Evolutionary conservation across 306 rosid genomes (phyloP).

Genomic region (Rosa rugosa): DNA sequence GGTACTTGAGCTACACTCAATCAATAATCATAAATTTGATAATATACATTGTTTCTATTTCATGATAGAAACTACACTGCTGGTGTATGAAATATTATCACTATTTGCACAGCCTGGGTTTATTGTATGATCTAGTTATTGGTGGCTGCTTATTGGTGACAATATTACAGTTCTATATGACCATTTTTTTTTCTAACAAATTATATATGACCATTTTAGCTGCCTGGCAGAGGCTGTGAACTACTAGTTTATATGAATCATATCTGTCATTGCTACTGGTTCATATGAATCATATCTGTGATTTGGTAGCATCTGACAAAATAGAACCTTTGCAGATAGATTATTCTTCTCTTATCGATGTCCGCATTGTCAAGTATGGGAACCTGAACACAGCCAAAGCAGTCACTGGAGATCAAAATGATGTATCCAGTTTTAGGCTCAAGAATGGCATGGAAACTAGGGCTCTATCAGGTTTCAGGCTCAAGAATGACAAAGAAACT

Average conservation of each 20-base stretch:
- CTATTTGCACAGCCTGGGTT: background rate
- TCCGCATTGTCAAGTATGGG: slow-evolving; percentile 42
- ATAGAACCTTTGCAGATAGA: slow-evolving; percentile 41
- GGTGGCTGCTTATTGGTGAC: background rate
- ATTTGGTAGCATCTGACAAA: slow-evolving; percentile 29
- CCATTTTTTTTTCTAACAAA: background rate
- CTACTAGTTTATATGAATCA: background rate
- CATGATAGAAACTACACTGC: background rate
- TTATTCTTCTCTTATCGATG: slow-evolving; percentile 49
- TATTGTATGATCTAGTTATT: slow-evolving; percentile 1
- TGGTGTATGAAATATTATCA: background rate
- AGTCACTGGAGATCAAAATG: slow-evolving; percentile 16
- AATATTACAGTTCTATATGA: background rate
- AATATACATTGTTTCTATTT: background rate
- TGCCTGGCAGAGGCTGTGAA: slow-evolving; percentile 6
- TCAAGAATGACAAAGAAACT: slow-evolving; percentile 26
- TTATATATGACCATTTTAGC: background rate
- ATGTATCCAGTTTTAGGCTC: slow-evolving; percentile 28
- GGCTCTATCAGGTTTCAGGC: slow-evolving; percentile 24
- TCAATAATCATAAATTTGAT: background rate
- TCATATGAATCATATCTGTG: background rate
- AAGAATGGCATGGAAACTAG: background rate
- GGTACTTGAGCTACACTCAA: slow-evolving; percentile 41
- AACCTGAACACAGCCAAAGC: slow-evolving; percentile 31
- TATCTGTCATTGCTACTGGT: background rate